phyloP scores from a whole-genome alignment of 1,284 basidiomycete species.

The Leccinum fuscescens region DNA sequence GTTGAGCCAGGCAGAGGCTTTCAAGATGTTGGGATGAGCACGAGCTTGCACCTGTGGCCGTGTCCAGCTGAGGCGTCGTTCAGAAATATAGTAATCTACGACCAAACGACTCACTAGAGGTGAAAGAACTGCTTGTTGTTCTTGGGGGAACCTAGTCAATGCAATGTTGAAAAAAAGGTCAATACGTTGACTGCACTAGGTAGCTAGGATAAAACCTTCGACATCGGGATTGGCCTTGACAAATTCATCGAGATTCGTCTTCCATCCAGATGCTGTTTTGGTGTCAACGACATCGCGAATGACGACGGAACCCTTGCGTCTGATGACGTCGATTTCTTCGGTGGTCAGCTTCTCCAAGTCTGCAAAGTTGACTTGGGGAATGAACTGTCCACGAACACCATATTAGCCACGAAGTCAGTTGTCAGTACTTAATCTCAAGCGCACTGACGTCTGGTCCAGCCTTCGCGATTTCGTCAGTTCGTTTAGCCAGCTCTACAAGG shows the following conservation, averaged over 20 bases:
- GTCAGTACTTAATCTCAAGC: not conserved
- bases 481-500: constrained; percentile 46
- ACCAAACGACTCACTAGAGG: constrained; percentile 53
- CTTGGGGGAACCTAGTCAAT: constrained; percentile 47
- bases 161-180: not conserved
- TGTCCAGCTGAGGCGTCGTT: constrained; percentile 53
- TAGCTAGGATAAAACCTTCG: constrained; percentile 38
- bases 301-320: constrained; percentile 57
- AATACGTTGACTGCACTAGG: not conserved
- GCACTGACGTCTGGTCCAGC: constrained; percentile 49
- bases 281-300: constrained; percentile 61
- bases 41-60: constrained; percentile 70
- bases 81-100: not conserved
- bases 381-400: constrained; percentile 31
- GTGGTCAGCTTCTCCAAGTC: constrained; percentile 48
- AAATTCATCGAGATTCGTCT: constrained; percentile 53
- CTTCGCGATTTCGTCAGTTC: constrained; percentile 45
- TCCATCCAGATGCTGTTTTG: constrained; percentile 55
- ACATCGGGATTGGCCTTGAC: constrained; percentile 54
- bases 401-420: not conserved
- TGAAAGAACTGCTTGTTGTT: constrained; percentile 70
- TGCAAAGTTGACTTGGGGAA: constrained; percentile 38
- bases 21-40: constrained; percentile 71
- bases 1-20: constrained; percentile 60
- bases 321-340: constrained; percentile 51